Evolutionary conservation across 2,329 filamentous ascomycete species (phyloP), one percentile per base, ranked within the genome.

Genomic region (Diaporthe amygdali): DNA sequence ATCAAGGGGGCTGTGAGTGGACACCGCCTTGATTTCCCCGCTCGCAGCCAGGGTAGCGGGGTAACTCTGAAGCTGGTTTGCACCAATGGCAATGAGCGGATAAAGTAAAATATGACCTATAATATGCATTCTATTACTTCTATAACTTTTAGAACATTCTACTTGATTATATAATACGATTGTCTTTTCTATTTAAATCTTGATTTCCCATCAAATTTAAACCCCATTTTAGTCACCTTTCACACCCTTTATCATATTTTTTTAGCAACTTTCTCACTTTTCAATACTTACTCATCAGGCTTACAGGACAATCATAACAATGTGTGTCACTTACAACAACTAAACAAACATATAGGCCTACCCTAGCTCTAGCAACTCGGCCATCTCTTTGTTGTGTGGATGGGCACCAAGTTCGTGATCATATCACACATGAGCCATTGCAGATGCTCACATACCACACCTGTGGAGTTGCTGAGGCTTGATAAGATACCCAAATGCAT

Each of bases 161-260:
- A 34, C 2, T 14, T 34, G 12, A 63, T 63, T 63, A 63, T 17
- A 5, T 47, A 63, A 63, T 34, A 12, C 0, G 10, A 1, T 12
- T 6, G 5, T 5, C 1, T 10, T 22, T 10, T 1, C 2, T 25
- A 25, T 20, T 47, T 25, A 2, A n/a, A 1, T 1, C 7, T n/a
- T n/a, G n/a, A n/a, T n/a, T n/a, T n/a, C n/a, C n/a, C n/a, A n/a
- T n/a, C n/a, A n/a, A n/a, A n/a, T n/a, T n/a, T n/a, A n/a, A n/a
- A n/a, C n/a, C n/a, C n/a, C n/a, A n/a, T n/a, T n/a, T n/a, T n/a
- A n/a, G n/a, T n/a, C n/a, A n/a, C 22, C 14, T 9, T 44, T n/a
- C 15, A 2, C 9, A 22, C 2, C n/a, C n/a, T 1, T 41, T 3
- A 2, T 20, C 27, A 14, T 14, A n/a, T 1, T 9, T 17, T 1